phyloP scores from a whole-genome alignment of 495 filamentous ascomycete genomes.

The Trichoderma erinaceum region DNA sequence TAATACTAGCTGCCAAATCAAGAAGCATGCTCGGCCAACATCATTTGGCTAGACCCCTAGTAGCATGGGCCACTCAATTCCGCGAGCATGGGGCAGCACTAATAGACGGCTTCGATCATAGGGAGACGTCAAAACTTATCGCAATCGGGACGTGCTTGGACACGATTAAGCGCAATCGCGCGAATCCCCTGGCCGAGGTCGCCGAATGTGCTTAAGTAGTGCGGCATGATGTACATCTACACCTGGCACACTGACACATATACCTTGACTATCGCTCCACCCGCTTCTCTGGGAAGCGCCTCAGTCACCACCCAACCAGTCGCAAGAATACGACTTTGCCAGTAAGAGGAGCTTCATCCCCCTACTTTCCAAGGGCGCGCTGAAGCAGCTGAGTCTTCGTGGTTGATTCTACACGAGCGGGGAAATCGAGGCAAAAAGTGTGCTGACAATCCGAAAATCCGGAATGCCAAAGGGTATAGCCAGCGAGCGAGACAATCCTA shows the following conservation, averaged over 20 bases:
- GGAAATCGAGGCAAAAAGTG: neutral
- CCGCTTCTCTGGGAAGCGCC: neutral
- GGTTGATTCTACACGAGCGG: neutral
- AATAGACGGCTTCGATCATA: neutral
- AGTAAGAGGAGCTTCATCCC: neutral
- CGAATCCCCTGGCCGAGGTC: neutral
- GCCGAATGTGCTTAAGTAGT: neutral
- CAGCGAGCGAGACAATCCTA: neutral
- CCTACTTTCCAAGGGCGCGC: neutral
- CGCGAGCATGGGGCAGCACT: neutral
- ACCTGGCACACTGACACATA: neutral
- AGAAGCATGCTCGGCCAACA: neutral
- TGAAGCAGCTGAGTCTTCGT: neutral
- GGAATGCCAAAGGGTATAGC: neutral
- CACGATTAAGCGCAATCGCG: neutral
- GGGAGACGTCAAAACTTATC: neutral
- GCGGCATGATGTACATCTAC: neutral
- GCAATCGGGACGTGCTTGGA: neutral
- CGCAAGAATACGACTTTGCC: neutral
- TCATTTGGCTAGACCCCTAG: neutral
- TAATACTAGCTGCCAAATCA: no score
- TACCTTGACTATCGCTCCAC: neutral
- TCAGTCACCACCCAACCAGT: neutral
- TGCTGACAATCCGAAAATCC: neutral
- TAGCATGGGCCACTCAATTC: neutral